Percentiles rank a stretch among this genome's conserved stretches.
Evolutionary conservation across 164 flowering plant genomes (phyloP).

Genomic region (Echeveria elegans): DNA sequence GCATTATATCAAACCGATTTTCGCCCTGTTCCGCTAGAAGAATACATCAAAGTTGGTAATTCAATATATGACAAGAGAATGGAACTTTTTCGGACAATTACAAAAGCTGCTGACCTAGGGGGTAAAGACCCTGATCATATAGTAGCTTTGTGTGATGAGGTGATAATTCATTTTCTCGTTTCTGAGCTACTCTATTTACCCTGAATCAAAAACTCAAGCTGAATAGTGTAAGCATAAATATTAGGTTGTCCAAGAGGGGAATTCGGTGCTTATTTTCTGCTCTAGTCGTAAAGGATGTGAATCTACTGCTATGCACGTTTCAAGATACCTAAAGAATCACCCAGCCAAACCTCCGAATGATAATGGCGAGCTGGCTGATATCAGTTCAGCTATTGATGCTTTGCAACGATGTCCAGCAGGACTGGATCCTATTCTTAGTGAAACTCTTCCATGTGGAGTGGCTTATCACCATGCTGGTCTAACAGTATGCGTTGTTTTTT

Average conservation of each 20-base stretch:
- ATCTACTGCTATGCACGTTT: slow-evolving; percentile 81
- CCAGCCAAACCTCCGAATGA: slow-evolving; percentile 25
- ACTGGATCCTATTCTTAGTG: slow-evolving; percentile 75
- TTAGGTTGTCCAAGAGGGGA: slow-evolving; percentile 93
- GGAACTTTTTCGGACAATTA: slow-evolving; percentile 62
- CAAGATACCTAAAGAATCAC: slow-evolving; percentile 59
- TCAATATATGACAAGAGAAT: slow-evolving; percentile 62
- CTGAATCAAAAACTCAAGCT: not conserved
- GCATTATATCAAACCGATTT: slow-evolving; percentile 86
- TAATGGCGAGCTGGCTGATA: slow-evolving; percentile 40
- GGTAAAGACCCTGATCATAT: slow-evolving; percentile 98
- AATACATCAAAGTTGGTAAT: slow-evolving; percentile 79
- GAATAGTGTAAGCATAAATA: slow-evolving; percentile 1
- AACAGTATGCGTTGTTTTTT: slow-evolving; percentile 44
- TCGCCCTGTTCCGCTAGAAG: slow-evolving; percentile 95
- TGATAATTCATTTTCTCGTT: slow-evolving; percentile 15
- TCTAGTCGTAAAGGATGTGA: slow-evolving; percentile 97
- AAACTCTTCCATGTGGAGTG: slow-evolving; percentile 88
- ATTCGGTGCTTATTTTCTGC: slow-evolving; percentile 89
- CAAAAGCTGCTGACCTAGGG: slow-evolving; percentile 63
- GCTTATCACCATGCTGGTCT: slow-evolving; percentile 99
- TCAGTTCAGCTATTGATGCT: slow-evolving; percentile 69
- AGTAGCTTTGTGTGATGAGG: slow-evolving; percentile 92
- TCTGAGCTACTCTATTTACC: not conserved
- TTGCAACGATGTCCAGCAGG: slow-evolving; percentile 74